Conservation (phyloP, 2,329 filamentous ascomycete species). For the Dryadomyces quercus-mongolicae region DNA sequence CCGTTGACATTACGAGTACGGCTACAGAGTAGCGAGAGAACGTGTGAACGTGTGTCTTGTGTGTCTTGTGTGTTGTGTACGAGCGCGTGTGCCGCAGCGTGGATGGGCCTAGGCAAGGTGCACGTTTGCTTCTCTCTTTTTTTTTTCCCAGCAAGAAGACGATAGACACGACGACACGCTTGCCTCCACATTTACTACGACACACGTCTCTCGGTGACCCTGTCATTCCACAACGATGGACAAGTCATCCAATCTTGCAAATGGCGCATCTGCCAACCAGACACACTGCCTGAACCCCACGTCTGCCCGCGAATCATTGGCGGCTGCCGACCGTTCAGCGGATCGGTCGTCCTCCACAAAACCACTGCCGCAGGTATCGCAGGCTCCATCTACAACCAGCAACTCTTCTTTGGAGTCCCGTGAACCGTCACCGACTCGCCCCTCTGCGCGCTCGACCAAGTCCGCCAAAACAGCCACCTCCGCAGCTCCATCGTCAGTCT, state of each 20-base stretch:
- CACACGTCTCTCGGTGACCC: conserved; percentile 8
- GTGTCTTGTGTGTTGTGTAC: not conserved
- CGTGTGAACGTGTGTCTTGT: too few species aligned
- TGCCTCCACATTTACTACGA: not conserved
- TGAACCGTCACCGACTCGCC: conserved; percentile 35
- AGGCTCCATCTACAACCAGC: conserved; percentile 16
- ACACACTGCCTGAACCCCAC: conserved; percentile 13
- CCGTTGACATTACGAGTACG: not conserved
- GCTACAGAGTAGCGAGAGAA: too few species aligned
- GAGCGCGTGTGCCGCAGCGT: not conserved
- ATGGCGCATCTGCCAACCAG: conserved; percentile 15
- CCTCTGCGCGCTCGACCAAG: conserved; percentile 19
- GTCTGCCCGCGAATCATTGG: conserved; percentile 16
- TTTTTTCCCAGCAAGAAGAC: not conserved
- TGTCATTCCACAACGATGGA: conserved; percentile 22
- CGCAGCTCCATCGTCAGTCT: not conserved
- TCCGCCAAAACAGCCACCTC: conserved; percentile 19
- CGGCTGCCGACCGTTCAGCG: conserved; percentile 12
- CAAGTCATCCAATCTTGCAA: conserved; percentile 20
- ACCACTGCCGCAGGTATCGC: conserved; percentile 10
- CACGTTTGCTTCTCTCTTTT: not conserved
- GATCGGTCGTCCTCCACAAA: conserved; percentile 11
- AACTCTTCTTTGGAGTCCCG: conserved; percentile 24
- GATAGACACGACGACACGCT: not conserved
- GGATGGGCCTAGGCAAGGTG: not conserved